phyloP scores from a whole-genome alignment of 148 eudicot genomes.

The Limonium bicolor region DNA sequence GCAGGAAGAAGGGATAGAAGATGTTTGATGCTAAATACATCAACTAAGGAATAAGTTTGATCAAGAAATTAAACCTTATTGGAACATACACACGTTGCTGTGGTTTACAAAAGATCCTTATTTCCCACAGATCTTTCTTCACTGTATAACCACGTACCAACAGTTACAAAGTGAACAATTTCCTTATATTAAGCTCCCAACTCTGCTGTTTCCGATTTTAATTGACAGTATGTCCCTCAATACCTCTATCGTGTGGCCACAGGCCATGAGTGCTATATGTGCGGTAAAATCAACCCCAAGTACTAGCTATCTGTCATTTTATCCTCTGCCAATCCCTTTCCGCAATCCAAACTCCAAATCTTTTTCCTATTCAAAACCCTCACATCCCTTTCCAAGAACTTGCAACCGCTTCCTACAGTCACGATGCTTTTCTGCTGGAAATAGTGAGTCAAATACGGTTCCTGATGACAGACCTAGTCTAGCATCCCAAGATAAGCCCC shows the following conservation, averaged over 20 bases:
- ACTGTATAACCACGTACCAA: too few relatives aligned
- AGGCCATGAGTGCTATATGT: not conserved
- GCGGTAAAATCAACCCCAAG: not conserved
- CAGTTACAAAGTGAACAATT: too few relatives aligned
- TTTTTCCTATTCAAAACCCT: not conserved
- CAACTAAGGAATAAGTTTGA: too few relatives aligned
- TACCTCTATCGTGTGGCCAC: not conserved
- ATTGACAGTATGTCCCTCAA: constrained; percentile 1
- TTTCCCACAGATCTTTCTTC: too few relatives aligned
- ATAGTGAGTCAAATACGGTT: constrained; percentile 11
- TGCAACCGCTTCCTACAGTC: constrained; percentile 2
- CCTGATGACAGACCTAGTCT: constrained; percentile 14
- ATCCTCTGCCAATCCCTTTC: not conserved
- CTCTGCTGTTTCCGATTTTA: too few relatives aligned
- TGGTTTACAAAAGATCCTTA: too few relatives aligned
- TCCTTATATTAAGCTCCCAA: too few relatives aligned
- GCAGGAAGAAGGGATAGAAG: too few relatives aligned
- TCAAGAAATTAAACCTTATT: too few relatives aligned
- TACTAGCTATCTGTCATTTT: not conserved
- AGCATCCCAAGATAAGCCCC: constrained; percentile 14
- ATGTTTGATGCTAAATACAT: too few relatives aligned
- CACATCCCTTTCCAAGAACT: not conserved
- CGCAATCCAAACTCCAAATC: not conserved
- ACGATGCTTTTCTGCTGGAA: constrained; percentile 18
- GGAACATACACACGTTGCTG: too few relatives aligned